Conservation (phyloP, 2,329 filamentous ascomycete genomes). For the Zasmidium angulare region DNA sequence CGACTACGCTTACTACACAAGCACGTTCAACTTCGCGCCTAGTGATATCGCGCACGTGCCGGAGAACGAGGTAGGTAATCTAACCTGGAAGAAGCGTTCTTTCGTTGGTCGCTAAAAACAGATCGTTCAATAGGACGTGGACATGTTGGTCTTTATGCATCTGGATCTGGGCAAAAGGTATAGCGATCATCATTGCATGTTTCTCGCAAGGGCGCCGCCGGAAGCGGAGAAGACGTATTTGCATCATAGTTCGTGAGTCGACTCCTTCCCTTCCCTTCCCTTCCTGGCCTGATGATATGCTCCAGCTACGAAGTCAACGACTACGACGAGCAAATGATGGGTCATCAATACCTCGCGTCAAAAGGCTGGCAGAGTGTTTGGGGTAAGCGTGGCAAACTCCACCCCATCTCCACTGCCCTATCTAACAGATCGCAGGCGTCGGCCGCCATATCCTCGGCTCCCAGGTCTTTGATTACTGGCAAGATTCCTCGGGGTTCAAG, state of each 20-base stretch:
- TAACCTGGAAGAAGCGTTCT: too few relatives aligned
- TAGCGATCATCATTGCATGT: slow-evolving; percentile 48
- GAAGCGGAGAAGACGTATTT: too few relatives aligned
- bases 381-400: slow-evolving; percentile 52
- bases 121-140: too few relatives aligned
- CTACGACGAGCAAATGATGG: slow-evolving; percentile 67
- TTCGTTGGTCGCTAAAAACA: too few relatives aligned
- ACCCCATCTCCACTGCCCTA: too few relatives aligned
- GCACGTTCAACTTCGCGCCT: slow-evolving; percentile 44
- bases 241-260: too few relatives aligned
- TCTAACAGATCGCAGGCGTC: slow-evolving; percentile 36
- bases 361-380: slow-evolving; percentile 65
- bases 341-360: slow-evolving; percentile 64
- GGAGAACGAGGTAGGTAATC: too few relatives aligned
- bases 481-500: slow-evolving; percentile 52
- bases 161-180: slow-evolving; percentile 43
- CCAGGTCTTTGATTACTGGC: slow-evolving; percentile 68
- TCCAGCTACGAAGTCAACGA: slow-evolving; percentile 64
- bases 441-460: slow-evolving; percentile 69
- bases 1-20: slow-evolving; percentile 40
- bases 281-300: too few relatives aligned
- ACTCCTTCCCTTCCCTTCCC: too few relatives aligned
- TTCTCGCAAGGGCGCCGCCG: slow-evolving; percentile 28
- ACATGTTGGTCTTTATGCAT: slow-evolving; percentile 45
- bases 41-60: slow-evolving; percentile 35